Conservation (phyloP, 495 filamentous ascomycete species). For the Hypomontagnella monticulosa region DNA sequence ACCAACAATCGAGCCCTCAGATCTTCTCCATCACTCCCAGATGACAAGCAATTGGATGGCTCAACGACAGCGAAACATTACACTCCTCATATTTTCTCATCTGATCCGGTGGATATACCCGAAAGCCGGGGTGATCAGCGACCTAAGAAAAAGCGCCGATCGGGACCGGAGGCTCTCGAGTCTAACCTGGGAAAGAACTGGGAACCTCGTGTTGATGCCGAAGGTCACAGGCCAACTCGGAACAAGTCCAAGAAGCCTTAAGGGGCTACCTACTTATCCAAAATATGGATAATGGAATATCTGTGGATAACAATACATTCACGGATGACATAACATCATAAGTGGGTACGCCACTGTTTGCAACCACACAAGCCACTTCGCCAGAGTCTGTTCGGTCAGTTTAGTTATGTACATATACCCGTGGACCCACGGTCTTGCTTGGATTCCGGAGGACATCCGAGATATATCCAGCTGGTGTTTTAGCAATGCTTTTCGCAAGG, state of each 20-base stretch:
- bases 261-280: background rate
- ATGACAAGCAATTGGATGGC: background rate
- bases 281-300: background rate
- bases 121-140: background rate
- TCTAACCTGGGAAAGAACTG: slow-evolving; percentile 26
- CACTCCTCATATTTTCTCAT: background rate
- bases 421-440: no score
- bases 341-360: no score
- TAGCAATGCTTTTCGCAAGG: no score
- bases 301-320: no score
- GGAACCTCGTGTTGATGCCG: slow-evolving; percentile 24
- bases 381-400: no score
- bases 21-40: background rate
- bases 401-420: no score
- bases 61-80: background rate
- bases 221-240: slow-evolving; percentile 23
- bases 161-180: slow-evolving; percentile 7
- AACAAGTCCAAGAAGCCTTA: slow-evolving; percentile 1
- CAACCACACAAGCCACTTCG: no score
- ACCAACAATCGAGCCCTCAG: background rate
- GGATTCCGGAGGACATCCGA: no score
- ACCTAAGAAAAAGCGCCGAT: slow-evolving; percentile 27
- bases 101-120: background rate
- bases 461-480: no score
- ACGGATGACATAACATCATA: no score